Percentiles rank a stretch among this genome's conserved stretches.
These are phyloP conservation scores for Calocera cornea DNA, from an alignment of 768 basidiomycete species.

Conservation along the genomic window DNA sequence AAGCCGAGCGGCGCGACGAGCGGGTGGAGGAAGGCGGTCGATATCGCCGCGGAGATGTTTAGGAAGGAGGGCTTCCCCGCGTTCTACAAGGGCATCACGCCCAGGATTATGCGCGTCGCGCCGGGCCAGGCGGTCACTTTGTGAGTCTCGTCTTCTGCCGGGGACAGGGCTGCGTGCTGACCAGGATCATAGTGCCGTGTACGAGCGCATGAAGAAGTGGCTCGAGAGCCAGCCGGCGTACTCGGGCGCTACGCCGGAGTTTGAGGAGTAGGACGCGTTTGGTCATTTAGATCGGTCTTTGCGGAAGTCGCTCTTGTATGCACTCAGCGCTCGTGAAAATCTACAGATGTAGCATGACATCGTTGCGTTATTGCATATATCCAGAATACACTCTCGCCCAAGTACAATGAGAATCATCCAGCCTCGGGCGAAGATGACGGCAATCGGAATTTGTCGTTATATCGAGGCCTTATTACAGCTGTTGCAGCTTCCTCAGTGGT, in stretches of 20 bases:
- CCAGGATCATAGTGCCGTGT: conserved; percentile 94
- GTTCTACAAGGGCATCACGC: conserved; percentile 98
- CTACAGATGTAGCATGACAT: too few relatives aligned
- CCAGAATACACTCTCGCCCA: too few relatives aligned
- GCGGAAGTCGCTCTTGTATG: too few relatives aligned
- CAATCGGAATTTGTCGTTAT: too few relatives aligned
- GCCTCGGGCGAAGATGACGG: too few relatives aligned
- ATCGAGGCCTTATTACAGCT: too few relatives aligned
- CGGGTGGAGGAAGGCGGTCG: conserved; percentile 11
- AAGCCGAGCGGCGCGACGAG: neutral
- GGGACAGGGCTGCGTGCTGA: conserved; percentile 28
- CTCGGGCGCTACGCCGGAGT: neutral
- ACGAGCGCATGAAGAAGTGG: conserved; percentile 66
- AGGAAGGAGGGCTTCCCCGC: conserved; percentile 70
- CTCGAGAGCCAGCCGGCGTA: conserved; percentile 54
- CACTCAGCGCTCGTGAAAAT: too few relatives aligned
- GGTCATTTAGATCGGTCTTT: too few relatives aligned
- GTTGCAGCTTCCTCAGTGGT: too few relatives aligned
- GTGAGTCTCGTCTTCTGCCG: neutral
- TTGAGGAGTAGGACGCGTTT: neutral
- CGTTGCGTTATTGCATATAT: too few relatives aligned
- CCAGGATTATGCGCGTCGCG: conserved; percentile 87
- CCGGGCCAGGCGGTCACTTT: conserved; percentile 41
- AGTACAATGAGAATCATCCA: too few relatives aligned
- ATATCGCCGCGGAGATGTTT: conserved; percentile 90